These are phyloP conservation scores for Diutina siamensis DNA, from an alignment of 1,139 yeast species.

Conservation along the genomic window DNA sequence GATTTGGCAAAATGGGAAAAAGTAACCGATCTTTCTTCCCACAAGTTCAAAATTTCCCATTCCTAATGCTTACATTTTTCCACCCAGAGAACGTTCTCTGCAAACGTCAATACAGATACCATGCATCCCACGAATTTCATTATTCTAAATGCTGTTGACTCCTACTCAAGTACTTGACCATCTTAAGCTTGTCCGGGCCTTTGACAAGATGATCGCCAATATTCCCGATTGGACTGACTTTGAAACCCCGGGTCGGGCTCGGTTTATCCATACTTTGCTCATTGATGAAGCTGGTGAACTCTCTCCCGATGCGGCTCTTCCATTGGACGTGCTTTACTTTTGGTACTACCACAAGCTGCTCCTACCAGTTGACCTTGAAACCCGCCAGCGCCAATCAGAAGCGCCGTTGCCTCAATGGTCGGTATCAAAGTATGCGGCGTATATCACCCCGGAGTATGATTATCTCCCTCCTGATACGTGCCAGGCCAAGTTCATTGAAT, in stretches of 20 bases:
- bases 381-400: neutral
- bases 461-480: neutral
- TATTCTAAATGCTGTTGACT: neutral
- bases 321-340: neutral
- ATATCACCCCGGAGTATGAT: neutral
- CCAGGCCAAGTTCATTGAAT: neutral
- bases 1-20: neutral
- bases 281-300: neutral
- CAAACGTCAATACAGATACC: too few species aligned
- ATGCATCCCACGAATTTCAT: too few species aligned
- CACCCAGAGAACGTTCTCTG: too few species aligned
- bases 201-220: neutral
- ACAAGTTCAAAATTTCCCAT: too few species aligned
- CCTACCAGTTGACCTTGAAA: neutral
- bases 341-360: neutral
- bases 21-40: neutral
- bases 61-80: too few species aligned
- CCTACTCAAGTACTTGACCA: neutral
- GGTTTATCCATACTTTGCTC: neutral
- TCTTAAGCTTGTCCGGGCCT: neutral
- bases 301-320: neutral
- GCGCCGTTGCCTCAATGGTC: neutral
- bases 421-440: neutral
- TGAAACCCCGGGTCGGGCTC: neutral
- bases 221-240: neutral